These are phyloP conservation scores for Ophiocordyceps unilateralis DNA, from an alignment of 2,329 filamentous ascomycete species.

Conservation along the genomic window DNA sequence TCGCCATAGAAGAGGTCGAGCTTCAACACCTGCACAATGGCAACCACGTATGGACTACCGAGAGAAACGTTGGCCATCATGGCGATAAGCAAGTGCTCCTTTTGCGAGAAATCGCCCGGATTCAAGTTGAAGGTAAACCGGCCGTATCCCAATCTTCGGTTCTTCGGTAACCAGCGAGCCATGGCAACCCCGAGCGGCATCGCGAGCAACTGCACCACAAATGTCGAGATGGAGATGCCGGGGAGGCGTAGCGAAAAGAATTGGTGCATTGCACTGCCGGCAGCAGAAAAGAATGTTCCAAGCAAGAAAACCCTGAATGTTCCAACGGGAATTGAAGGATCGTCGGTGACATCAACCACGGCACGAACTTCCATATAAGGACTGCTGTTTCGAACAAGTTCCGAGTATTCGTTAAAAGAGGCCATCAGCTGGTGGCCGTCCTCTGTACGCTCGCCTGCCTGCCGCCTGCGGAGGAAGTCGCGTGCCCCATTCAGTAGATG, in stretches of 20 bases:
- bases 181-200: constrained; percentile 19
- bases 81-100: constrained; percentile 36
- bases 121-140: constrained; percentile 18
- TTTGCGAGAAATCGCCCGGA: constrained; percentile 32
- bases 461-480: constrained; percentile 15
- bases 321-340: constrained; percentile 19
- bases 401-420: constrained; percentile 7
- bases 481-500: constrained; percentile 21
- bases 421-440: constrained; percentile 5
- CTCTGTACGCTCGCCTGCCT: background rate
- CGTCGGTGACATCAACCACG: constrained; percentile 25
- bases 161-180: constrained; percentile 8
- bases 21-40: constrained; percentile 27
- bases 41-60: constrained; percentile 20
- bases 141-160: constrained; percentile 1
- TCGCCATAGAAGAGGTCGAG: constrained; percentile 28
- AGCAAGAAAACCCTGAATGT: constrained; percentile 23
- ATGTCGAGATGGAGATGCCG: constrained; percentile 19
- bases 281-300: constrained; percentile 17
- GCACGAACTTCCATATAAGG: constrained; percentile 25
- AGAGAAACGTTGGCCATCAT: constrained; percentile 37
- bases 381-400: constrained; percentile 16
- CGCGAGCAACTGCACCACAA: constrained; percentile 22
- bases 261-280: constrained; percentile 9
- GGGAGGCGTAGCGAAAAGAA: constrained; percentile 25